Percentiles rank a stretch among this genome's conserved stretches.
These are phyloP conservation scores for Articulospora tetracladia DNA, from an alignment of 495 filamentous ascomycete genomes.

Conservation along the genomic window DNA sequence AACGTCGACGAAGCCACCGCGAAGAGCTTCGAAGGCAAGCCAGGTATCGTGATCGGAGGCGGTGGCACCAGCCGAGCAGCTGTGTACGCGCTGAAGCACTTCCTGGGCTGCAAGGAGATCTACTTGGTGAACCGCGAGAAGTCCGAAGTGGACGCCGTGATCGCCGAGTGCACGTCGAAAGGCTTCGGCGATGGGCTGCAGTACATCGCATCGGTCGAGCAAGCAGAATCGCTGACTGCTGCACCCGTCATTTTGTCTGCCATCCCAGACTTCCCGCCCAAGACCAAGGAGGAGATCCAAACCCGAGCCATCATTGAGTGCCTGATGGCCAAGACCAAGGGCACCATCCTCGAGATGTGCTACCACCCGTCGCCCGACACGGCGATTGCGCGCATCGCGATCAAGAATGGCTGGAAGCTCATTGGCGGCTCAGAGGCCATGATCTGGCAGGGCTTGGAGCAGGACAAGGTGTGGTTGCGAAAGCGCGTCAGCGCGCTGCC, in stretches of 20 bases:
- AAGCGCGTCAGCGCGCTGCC: slow-evolving; percentile 39
- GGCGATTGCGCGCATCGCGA: slow-evolving; percentile 52
- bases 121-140: slow-evolving; percentile 69
- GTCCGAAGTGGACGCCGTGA: slow-evolving; percentile 58
- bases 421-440: slow-evolving; percentile 67
- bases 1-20: slow-evolving; percentile 41
- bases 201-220: slow-evolving; percentile 49
- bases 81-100: slow-evolving; percentile 64
- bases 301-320: slow-evolving; percentile 52
- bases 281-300: slow-evolving; percentile 52
- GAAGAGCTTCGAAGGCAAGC: slow-evolving; percentile 16
- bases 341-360: slow-evolving; percentile 75
- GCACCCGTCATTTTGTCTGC: slow-evolving; percentile 62
- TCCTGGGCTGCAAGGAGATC: slow-evolving; percentile 58
- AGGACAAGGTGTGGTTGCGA: slow-evolving; percentile 55
- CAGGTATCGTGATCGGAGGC: slow-evolving; percentile 46
- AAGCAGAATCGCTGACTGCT: slow-evolving; percentile 51
- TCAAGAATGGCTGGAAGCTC: slow-evolving; percentile 60
- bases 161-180: slow-evolving; percentile 48
- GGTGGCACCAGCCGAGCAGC: slow-evolving; percentile 68
- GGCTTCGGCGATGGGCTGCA: slow-evolving; percentile 48
- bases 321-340: slow-evolving; percentile 44
- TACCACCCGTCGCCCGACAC: slow-evolving; percentile 70
- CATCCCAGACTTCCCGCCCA: slow-evolving; percentile 66
- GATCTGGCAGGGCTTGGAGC: slow-evolving; percentile 73